These are phyloP conservation scores for Daldinia childiae DNA, from an alignment of 495 filamentous ascomycete species.

Conservation along the genomic window DNA sequence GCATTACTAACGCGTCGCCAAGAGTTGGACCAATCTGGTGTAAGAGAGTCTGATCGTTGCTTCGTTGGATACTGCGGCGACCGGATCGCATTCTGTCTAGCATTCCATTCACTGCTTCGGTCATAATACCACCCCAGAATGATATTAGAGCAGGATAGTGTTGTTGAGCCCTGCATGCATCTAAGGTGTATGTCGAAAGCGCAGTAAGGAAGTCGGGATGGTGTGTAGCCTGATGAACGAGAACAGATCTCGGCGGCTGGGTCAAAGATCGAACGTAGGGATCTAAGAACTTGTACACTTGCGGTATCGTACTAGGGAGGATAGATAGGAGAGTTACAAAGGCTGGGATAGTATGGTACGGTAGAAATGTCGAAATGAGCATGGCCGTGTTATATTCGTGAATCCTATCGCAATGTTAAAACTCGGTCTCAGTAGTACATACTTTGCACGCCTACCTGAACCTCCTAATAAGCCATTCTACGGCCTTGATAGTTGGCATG, in stretches of 20 bases:
- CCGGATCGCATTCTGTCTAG: conserved; percentile 79
- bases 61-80: conserved; percentile 68
- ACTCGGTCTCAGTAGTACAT: not conserved
- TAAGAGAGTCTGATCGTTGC: conserved; percentile 81
- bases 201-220: conserved; percentile 73
- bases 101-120: conserved; percentile 82
- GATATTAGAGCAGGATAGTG: conserved; percentile 79
- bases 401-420: conserved; percentile 66
- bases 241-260: conserved; percentile 76
- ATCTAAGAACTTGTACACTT: conserved; percentile 81
- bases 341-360: conserved; percentile 84
- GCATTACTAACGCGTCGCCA: conserved; percentile 76
- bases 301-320: conserved; percentile 73
- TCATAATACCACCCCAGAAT: conserved; percentile 87
- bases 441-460: conserved; percentile 73
- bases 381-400: conserved; percentile 88
- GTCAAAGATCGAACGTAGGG: conserved; percentile 81
- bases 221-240: conserved; percentile 81
- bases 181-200: conserved; percentile 78
- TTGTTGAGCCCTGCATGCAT: conserved; percentile 70
- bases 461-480: conserved; percentile 93
- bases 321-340: conserved; percentile 86
- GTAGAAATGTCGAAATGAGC: conserved; percentile 87
- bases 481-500: conserved; percentile 84
- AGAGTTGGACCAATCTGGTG: conserved; percentile 77